phyloP scores from a whole-genome alignment of 129 eudicot genomes.

The Flaveria bidentis region DNA sequence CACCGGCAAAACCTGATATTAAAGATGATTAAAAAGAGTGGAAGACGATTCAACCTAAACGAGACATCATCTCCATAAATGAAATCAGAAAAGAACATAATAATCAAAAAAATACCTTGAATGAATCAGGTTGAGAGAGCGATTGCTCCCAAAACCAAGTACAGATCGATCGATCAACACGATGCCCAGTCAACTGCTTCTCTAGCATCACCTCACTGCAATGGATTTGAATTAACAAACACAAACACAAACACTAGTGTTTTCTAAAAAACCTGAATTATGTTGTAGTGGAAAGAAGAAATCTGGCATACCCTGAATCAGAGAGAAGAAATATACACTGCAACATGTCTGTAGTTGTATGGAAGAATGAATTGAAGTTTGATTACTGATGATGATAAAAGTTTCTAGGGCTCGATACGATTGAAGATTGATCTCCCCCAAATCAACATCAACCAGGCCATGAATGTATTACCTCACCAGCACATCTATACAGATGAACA shows the following conservation, averaged over 20 bases:
- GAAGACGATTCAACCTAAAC: constrained; percentile 8
- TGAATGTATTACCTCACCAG: background rate
- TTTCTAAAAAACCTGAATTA: background rate
- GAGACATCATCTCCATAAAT: background rate
- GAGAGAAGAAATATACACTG: constrained; percentile 94
- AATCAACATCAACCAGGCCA: background rate
- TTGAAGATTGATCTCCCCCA: constrained; percentile 2
- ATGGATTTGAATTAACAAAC: background rate
- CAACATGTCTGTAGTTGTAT: constrained; percentile 44
- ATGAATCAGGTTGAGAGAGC: constrained; percentile 72
- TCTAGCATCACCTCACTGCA: constrained; percentile 91
- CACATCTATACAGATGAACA: too few species aligned
- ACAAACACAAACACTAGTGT: background rate
- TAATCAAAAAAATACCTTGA: constrained; percentile 50
- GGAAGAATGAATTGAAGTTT: constrained; percentile 4
- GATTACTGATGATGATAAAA: background rate
- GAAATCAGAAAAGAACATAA: background rate
- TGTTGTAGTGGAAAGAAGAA: background rate
- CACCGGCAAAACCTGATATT: constrained; percentile 66
- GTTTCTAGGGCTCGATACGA: constrained; percentile 17
- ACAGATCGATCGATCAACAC: constrained; percentile 90
- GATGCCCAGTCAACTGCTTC: constrained; percentile 91
- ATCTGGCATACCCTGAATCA: constrained; percentile 74
- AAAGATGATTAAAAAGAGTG: background rate
- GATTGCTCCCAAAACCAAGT: constrained; percentile 97